These are phyloP conservation scores for Kodamaea nitidulidarum DNA, from an alignment of 805 yeast genomes.

Conservation along the genomic window DNA sequence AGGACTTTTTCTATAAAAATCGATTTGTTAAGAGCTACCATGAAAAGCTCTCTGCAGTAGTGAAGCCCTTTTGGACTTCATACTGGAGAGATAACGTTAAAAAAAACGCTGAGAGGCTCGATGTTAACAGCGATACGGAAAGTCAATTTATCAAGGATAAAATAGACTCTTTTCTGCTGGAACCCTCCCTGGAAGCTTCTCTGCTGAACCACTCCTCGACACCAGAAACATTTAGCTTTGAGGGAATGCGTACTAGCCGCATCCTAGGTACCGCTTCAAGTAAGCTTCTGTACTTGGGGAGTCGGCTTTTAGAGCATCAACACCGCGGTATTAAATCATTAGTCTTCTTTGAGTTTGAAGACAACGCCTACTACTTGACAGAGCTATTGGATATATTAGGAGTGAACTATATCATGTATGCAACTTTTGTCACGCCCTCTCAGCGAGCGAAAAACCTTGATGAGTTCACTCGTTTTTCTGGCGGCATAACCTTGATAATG, in stretches of 20 bases:
- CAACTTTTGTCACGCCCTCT: slow-evolving; percentile 50
- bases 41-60: slow-evolving; percentile 27
- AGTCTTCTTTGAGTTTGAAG: slow-evolving; percentile 68
- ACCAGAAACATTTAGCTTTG: neutral
- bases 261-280: slow-evolving; percentile 62
- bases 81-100: slow-evolving; percentile 49
- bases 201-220: neutral
- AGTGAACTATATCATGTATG: slow-evolving; percentile 56
- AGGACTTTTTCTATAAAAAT: slow-evolving; percentile 51
- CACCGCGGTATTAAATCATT: slow-evolving; percentile 46
- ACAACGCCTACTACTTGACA: slow-evolving; percentile 62
- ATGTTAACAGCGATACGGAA: slow-evolving; percentile 1
- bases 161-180: neutral
- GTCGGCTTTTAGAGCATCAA: slow-evolving; percentile 53
- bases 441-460: slow-evolving; percentile 52
- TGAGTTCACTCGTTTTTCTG: slow-evolving; percentile 44
- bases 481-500: slow-evolving; percentile 59
- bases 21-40: slow-evolving; percentile 38
- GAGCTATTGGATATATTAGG: slow-evolving; percentile 64
- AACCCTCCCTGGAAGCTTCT: no score
- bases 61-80: slow-evolving; percentile 47
- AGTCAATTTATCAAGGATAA: neutral
- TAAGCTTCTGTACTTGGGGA: slow-evolving; percentile 57
- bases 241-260: slow-evolving; percentile 25
- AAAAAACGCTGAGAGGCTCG: slow-evolving; percentile 13